Base-by-base conservation (phyloP, 768 basidiomycete genomes). In the Rhodotorula kratochvilovae region DNA sequence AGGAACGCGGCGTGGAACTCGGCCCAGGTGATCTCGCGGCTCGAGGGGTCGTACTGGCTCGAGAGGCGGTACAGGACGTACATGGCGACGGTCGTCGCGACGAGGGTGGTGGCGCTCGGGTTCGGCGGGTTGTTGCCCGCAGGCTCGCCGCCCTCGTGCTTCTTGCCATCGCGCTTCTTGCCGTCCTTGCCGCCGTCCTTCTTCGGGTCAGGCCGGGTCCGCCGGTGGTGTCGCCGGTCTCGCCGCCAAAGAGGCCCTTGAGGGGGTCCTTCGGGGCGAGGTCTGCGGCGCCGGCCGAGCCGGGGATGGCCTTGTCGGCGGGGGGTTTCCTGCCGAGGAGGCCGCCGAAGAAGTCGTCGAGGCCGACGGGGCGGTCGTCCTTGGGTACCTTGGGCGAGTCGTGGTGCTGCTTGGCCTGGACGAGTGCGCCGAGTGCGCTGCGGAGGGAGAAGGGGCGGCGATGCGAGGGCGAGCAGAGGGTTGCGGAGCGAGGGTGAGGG, bases 1-100 rank as follows among this genome's bases (percentile, higher is more conserved):
- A 99, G 88, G 84, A 99, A 92, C 17, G 92, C 92, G 56, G 91
- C 94, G 63, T 93, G 88, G 84, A 99, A 99, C 81, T 98, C 96
- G 82, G 97, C 94, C 95, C 96, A 99, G 73, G 96, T 99, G 76
- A 99, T 98, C 82, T 99, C 96, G 69, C 90, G 87, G 2, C 51
- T 60, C 39, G 70, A 61, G 13, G 74, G 66, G 64, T 70, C 74
- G 70, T 72, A 70, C 39, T 64, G 65, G 2, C 63, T 66, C 50
- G 75, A 68, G 61, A 74, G 42, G 63, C 68, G 67, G 71, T 74
- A 76, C 36, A 76, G 68, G 69, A 75, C 65, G 68, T 77, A 75
- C 45, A 76, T 60, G 46, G 69, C 68, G 51, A 67, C 54, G 6
- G 75, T 59, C 17, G 75, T 69, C 21, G 73, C 70, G 59, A 77